A percentile compares a stretch with the other conserved stretches of the same genome.
These are phyloP conservation scores for Pichia heedii DNA, from an alignment of 805 yeast species.

Conservation along the genomic window DNA sequence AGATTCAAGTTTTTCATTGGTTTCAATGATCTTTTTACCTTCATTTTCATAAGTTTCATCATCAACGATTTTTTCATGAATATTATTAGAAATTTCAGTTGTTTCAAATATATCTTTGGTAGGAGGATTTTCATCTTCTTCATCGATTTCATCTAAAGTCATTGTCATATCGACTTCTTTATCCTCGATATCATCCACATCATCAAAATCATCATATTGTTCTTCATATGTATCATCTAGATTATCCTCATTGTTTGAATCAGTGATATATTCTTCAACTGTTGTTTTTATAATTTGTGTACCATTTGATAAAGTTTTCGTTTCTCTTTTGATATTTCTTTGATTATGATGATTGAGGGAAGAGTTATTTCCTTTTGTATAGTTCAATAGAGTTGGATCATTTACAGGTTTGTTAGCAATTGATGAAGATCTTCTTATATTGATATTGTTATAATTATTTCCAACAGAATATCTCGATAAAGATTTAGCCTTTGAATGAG, in stretches of 20 bases:
- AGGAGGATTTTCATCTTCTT: background rate
- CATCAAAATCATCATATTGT: background rate
- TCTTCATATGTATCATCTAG: slow-evolving; percentile 7
- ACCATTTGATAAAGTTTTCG: slow-evolving; percentile 11
- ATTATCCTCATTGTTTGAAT: slow-evolving; percentile 15
- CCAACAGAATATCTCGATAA: background rate
- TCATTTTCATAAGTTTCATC: slow-evolving; percentile 26
- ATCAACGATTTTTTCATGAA: slow-evolving; percentile 28
- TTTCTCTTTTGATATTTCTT: slow-evolving; percentile 9
- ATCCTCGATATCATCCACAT: background rate
- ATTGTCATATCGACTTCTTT: background rate
- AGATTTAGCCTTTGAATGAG: background rate
- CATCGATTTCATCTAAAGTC: slow-evolving; percentile 4
- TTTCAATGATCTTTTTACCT: slow-evolving; percentile 5
- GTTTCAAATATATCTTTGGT: background rate
- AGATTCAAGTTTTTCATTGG: slow-evolving; percentile 30
- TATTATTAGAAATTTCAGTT: background rate
- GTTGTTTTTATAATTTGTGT: slow-evolving; percentile 10
- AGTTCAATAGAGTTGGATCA: too few relatives aligned
- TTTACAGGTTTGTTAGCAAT: too few relatives aligned
- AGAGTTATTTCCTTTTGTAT: too few relatives aligned
- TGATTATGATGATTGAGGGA: too few relatives aligned
- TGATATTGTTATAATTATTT: too few relatives aligned
- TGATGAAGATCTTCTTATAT: too few relatives aligned
- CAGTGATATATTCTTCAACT: slow-evolving; percentile 16